phyloP scores from a whole-genome alignment of 805 yeast species.

The Cyberlindnera sargentensis region DNA sequence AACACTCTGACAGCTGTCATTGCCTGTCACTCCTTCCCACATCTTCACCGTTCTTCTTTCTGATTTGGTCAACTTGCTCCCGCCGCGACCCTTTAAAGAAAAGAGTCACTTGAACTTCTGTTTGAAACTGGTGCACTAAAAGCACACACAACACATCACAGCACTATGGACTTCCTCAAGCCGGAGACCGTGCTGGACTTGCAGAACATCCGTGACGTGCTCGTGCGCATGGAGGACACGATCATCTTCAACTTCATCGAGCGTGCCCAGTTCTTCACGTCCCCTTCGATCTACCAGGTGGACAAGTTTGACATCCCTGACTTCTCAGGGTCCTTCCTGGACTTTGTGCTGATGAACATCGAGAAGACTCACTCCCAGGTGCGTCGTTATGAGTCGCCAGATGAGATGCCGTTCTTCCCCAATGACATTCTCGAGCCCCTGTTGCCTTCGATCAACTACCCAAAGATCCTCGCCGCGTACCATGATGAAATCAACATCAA shows the following conservation, averaged over 20 bases:
- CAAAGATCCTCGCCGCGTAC: conserved; percentile 69
- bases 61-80: too few species aligned
- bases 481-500: conserved; percentile 73
- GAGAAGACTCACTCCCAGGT: conserved; percentile 75
- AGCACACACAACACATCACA: neutral
- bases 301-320: conserved; percentile 54
- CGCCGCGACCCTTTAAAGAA: too few species aligned
- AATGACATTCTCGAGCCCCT: conserved; percentile 54
- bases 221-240: conserved; percentile 94
- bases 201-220: conserved; percentile 72
- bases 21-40: too few species aligned
- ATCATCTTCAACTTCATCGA: conserved; percentile 90
- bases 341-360: conserved; percentile 72
- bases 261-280: conserved; percentile 77
- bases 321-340: conserved; percentile 76
- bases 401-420: conserved; percentile 87
- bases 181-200: conserved; percentile 79
- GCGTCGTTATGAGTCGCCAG: conserved; percentile 90
- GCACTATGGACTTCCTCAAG: conserved; percentile 69
- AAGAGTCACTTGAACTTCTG: too few species aligned
- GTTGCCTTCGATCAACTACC: conserved; percentile 74
- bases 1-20: too few species aligned
- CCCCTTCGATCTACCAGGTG: conserved; percentile 64
- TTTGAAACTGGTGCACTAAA: too few species aligned
- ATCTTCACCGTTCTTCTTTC: too few species aligned